phyloP scores from a whole-genome alignment of 257 asterid genomes.

The Echium plantagineum region DNA sequence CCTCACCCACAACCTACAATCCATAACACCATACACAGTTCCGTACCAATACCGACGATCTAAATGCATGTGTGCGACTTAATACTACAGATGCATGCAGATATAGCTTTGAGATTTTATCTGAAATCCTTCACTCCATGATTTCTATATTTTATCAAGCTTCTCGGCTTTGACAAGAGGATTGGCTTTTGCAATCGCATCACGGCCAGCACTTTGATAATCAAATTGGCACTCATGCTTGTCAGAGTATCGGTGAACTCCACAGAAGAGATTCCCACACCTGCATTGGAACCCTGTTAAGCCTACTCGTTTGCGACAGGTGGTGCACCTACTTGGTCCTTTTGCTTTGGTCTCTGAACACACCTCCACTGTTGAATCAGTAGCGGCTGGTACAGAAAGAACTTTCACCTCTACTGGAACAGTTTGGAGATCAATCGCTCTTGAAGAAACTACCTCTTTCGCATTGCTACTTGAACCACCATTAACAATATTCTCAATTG shows the following conservation, averaged over 20 bases:
- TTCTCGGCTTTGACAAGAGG: conserved; percentile 47
- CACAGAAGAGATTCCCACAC: conserved; percentile 49
- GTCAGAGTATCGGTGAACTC: conserved; percentile 48
- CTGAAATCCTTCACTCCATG: neutral
- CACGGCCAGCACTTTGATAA: conserved; percentile 38
- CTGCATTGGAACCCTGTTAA: conserved; percentile 42
- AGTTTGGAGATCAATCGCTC: conserved; percentile 8
- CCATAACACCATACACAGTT: conserved; percentile 12
- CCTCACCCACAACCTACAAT: conserved; percentile 4
- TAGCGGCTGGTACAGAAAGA: conserved; percentile 15
- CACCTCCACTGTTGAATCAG: conserved; percentile 14
- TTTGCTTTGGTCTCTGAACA: conserved; percentile 25
- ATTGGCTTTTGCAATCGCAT: conserved; percentile 48
- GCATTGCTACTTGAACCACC: conserved; percentile 23
- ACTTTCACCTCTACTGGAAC: conserved; percentile 20
- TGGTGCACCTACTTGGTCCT: conserved; percentile 40
- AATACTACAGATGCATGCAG: conserved; percentile 10
- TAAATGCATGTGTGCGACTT: conserved; percentile 15
- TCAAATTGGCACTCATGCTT: conserved; percentile 48
- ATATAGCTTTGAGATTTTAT: conserved; percentile 10
- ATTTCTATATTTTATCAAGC: conserved; percentile 37
- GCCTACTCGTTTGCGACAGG: conserved; percentile 52
- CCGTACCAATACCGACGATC: conserved; percentile 8
- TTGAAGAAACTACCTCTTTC: conserved; percentile 21
- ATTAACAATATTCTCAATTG: conserved; percentile 41